Evolutionary conservation across 2,329 filamentous ascomycete species (phyloP), one percentile per base, ranked within the genome.

Genomic region (Endocalyx cinctus): DNA sequence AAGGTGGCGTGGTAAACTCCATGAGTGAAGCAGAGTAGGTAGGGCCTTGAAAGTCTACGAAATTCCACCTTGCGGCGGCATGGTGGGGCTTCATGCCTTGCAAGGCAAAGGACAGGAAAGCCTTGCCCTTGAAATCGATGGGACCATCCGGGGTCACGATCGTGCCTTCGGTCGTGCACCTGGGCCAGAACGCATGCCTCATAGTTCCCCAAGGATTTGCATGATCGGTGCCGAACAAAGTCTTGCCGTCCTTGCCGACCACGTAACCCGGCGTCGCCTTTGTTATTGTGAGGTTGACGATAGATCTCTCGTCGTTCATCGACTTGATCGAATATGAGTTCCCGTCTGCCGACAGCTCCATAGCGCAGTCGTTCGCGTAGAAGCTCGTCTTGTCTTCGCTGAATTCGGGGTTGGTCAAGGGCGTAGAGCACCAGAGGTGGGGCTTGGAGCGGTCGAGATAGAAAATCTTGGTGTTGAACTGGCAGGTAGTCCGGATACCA

Each of bases 11-110:
- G 23, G 80, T 94, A 62, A 82, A 98, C 62, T 97, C 85, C 92
- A 98, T 98, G 69, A 97, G 70, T 46, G 94, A 66, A 17, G 89
- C 90, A 17, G 89, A 92, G 66, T 87, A 84, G 14, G 72, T 87
- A 15, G 87, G 83, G 11, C 86, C 82, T 59, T 97, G 89, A 69
- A 95, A 95, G 64, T 89, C 79, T 62, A 78, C 73, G 67, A 96
- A 98, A 64, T 92, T 95, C 92, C 92, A 98, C 43, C 77, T 79
- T 18, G 85, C 80, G 41, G 90, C 89, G 39, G 88, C 85, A 59
- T 98, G 94, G 62, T 98, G 92, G 25, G 92, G 92, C 74, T 98
- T 98, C 90, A 97, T 97, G 59, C 89, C 92, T 67, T 97, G 92
- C 31, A 97, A 68, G 25, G 87, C 89, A 60, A 92, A 84, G 46